These are phyloP conservation scores for Exserohilum turcica DNA, from an alignment of 2,329 filamentous ascomycete genomes.

Conservation along the genomic window DNA sequence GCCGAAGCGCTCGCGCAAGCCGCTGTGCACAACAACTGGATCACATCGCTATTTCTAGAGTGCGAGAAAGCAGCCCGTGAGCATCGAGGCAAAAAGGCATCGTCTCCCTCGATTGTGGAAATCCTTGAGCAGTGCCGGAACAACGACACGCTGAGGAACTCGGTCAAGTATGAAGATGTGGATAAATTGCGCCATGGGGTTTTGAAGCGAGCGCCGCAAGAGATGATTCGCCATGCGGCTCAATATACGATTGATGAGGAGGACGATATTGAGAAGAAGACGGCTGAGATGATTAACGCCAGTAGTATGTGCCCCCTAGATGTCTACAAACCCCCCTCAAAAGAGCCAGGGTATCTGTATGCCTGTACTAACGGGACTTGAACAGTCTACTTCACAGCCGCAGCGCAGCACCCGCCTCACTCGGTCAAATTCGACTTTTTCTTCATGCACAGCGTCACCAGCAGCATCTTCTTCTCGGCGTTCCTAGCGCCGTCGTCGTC, in stretches of 20 bases:
- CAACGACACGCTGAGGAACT: conserved; percentile 61
- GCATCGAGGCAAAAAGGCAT: conserved; percentile 13
- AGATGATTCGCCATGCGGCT: conserved; percentile 66
- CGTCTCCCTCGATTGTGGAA: conserved; percentile 58
- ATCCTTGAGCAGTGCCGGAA: conserved; percentile 65
- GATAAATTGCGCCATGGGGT: conserved; percentile 75
- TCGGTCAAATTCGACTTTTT: conserved; percentile 78
- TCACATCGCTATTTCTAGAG: conserved; percentile 59
- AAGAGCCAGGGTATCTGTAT: too few species aligned
- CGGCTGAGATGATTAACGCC: conserved; percentile 73
- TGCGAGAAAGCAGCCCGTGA: conserved; percentile 57
- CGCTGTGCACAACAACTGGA: conserved; percentile 67
- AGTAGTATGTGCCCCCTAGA: conserved; percentile 51
- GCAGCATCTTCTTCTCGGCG: conserved; percentile 71
- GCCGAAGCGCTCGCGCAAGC: conserved; percentile 80
- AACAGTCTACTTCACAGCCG: conserved; percentile 61
- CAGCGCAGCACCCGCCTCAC: conserved; percentile 65
- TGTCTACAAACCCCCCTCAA: too few species aligned
- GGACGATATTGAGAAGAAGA: conserved; percentile 63
- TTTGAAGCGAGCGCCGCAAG: conserved; percentile 64
- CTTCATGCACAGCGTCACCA: conserved; percentile 77
- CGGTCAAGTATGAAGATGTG: conserved; percentile 58
- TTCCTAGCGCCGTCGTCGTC: conserved; percentile 64
- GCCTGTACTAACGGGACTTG: too few species aligned
- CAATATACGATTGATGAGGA: conserved; percentile 58